phyloP scores from a whole-genome alignment of 805 yeast species.

The Kazachstania kunashirensis region DNA sequence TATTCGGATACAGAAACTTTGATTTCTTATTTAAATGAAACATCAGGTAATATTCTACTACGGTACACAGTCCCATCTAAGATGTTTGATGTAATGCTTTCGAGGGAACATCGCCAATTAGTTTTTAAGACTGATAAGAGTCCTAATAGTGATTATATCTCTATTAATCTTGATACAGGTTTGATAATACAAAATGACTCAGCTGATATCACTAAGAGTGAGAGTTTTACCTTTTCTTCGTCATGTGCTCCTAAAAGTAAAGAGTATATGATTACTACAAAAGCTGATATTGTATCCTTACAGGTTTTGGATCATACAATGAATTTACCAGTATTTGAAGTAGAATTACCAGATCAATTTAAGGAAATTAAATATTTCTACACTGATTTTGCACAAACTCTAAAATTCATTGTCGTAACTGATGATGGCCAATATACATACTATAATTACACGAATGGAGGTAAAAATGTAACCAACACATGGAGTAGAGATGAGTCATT shows the following conservation, averaged over 20 bases:
- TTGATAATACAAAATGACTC: background rate
- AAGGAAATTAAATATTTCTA: constrained; percentile 11
- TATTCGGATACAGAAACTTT: constrained; percentile 13
- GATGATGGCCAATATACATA: constrained; percentile 10
- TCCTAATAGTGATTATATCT: background rate
- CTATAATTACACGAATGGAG: constrained; percentile 19
- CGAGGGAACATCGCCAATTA: constrained; percentile 6
- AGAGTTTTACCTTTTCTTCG: constrained; percentile 7
- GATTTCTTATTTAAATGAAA: constrained; percentile 31
- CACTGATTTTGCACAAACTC: constrained; percentile 11
- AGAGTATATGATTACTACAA: constrained; percentile 2
- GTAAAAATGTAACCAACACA: constrained; percentile 3
- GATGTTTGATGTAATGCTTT: constrained; percentile 11
- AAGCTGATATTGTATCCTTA: background rate
- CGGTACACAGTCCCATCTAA: constrained; percentile 13
- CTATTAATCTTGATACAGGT: constrained; percentile 7
- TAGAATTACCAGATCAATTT: constrained; percentile 13
- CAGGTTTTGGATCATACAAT: constrained; percentile 15
- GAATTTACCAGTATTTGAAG: constrained; percentile 9
- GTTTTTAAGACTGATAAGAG: constrained; percentile 7
- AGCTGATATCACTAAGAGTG: background rate
- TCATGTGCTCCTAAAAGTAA: constrained; percentile 13
- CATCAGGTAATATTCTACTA: constrained; percentile 29
- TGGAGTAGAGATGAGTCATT: constrained; percentile 42
- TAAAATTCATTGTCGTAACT: constrained; percentile 11